Evolutionary conservation across 345 rosid species (phyloP), one percentile per base, ranked within the genome.

Genomic region (Salix arbutifolia): DNA sequence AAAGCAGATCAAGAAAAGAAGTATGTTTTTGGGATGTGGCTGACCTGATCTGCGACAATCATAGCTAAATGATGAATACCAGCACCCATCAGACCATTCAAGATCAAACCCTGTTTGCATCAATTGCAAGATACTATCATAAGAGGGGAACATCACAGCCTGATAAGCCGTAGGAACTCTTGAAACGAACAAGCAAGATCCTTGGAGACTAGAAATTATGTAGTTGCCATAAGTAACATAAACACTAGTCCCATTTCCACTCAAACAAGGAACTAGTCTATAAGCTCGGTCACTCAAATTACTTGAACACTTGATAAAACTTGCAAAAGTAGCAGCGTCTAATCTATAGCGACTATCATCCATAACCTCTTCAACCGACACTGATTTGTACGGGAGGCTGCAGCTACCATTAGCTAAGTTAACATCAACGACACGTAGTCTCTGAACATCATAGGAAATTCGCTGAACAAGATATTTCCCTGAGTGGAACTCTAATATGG

Each of bases 91-190:
- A 5, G 85, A 80, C 89, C 89, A 87, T 16, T 62, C 67, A 60
- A 87, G 83, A 53, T 87, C 87, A 76, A 84, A 87, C 69, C 89
- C 87, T 28, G 44, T 52, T 35, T 74, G 79, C 81, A 83, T 73
- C 76, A 81, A 44, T 75, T 31, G 30, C 76, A 65, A 30, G 48
- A 85, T 77, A 14, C 75, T 72, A 10, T 77, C 80, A 50, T 82
- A 87, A 31, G 82, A 76, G 68, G 74, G 78, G 69, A 76, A 17
- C 81, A 76, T 3, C 52, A 62, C 81, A 25, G 37, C 21, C 72
- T 74, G 76, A 40, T 44, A 76, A 61, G 69, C 68, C 13, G 79
- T 72, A 2, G 85, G 85, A 25, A 85, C 84, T 40, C 35, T 74
- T 33, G 88, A 73, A 64, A 81, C 11, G 48, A 77, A 69, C 17